phyloP scores from a whole-genome alignment of 768 basidiomycete genomes.

The Leccinum aurantiacum region DNA sequence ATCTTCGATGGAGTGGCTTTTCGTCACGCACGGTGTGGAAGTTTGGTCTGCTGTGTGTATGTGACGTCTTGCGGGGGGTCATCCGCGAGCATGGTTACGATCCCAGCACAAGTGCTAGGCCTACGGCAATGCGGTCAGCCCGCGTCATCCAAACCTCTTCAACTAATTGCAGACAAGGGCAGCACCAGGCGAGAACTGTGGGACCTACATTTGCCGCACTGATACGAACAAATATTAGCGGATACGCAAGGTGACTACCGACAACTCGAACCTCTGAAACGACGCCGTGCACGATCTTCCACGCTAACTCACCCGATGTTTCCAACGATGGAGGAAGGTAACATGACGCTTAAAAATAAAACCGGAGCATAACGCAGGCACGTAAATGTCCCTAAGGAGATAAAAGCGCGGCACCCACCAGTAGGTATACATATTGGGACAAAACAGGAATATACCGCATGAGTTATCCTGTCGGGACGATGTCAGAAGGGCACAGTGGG shows the following conservation, averaged over 20 bases:
- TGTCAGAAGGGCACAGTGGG: background rate
- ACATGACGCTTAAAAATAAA: background rate
- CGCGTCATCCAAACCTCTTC: background rate
- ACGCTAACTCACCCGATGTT: background rate
- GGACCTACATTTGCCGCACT: background rate
- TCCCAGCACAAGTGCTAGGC: background rate
- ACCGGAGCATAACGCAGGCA: background rate
- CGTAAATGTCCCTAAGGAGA: background rate
- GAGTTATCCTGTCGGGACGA: background rate
- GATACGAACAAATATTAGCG: background rate
- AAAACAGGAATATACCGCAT: background rate
- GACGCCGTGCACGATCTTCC: background rate
- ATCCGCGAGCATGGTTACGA: background rate
- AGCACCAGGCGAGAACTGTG: background rate
- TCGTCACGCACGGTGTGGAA: background rate
- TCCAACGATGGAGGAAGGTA: background rate
- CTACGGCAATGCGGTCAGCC: background rate
- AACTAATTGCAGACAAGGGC: background rate
- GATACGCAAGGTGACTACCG: background rate
- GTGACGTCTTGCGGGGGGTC: background rate
- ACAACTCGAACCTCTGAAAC: background rate
- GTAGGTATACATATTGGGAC: background rate
- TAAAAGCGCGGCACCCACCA: background rate
- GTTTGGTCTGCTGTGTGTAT: background rate
- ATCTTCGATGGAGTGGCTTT: background rate